Evolutionary conservation across 1,139 yeast genomes (phyloP), one percentile per base, ranked within the genome.

Genomic region (Debaryomyces sp.): DNA sequence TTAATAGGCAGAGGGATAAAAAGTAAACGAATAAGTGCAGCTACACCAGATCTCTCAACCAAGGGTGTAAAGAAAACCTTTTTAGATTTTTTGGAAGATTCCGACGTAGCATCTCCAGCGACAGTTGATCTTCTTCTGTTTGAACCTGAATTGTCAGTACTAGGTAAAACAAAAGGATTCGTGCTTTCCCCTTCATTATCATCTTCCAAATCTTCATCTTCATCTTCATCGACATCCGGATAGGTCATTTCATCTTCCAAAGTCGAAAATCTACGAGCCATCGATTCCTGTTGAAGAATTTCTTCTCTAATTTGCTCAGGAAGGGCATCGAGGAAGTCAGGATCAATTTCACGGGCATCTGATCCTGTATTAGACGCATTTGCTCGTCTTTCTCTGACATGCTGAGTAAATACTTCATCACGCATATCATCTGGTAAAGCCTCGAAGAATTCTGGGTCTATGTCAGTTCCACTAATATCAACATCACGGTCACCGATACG

Each of bases 401-500:
- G 96, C 57, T 91, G 96, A 0, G 95, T 84, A 60, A 90, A 84
- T 0, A 91, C 98, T 60, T 92, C 97, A 55, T 91, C 96, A 46
- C 97, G 76, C 88, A 92, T 88, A 47, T 89, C 96, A 43, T 89
- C 96, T 0, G 98, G 98, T 34, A 92, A 75, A 0, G 97, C 97
- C 57, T 87, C 89, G 54, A 92, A 77, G 62, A 91, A 92, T 57
- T 88, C 95, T 0, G 96, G 96, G 66, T 92, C 97, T 50, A 92
- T 90, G 49, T 90, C 97, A 3, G 96, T 85, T 0, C 92, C 95
- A 47, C 95, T 82, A 40, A 92, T 88, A 63, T 92, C 96, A 30
- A 92, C 92, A 49, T 85, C 85, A 32, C 86, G 71, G 34, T 89
- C 96, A 21, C 92, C 94, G 56, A 92, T 87, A 15, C 76, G 75